A percentile compares a stretch with the other conserved stretches of the same genome.
These are phyloP conservation scores for Xylaria sp. DNA, from an alignment of 2,329 filamentous ascomycete genomes.

Conservation along the genomic window DNA sequence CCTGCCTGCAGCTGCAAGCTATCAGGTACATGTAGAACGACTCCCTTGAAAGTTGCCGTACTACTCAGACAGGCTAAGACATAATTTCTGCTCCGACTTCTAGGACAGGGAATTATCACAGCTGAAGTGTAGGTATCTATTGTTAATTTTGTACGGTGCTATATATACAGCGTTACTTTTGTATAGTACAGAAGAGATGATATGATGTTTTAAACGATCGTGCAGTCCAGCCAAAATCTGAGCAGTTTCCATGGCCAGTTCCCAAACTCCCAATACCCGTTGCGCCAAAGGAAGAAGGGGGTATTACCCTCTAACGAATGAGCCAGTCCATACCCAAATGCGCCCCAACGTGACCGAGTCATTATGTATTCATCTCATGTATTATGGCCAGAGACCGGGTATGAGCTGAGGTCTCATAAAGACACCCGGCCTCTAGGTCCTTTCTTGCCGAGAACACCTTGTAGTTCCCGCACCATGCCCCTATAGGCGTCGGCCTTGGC, in stretches of 20 bases:
- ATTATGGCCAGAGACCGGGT: slow-evolving; percentile 19
- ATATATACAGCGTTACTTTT: slow-evolving; percentile 39
- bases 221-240: slow-evolving; percentile 34
- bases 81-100: no score
- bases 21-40: not conserved
- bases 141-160: slow-evolving; percentile 23
- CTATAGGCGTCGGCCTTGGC: slow-evolving; percentile 84
- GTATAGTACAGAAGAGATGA: slow-evolving; percentile 41
- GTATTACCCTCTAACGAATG: slow-evolving; percentile 18
- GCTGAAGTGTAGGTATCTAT: slow-evolving; percentile 10
- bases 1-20: slow-evolving; percentile 24
- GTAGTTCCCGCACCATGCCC: slow-evolving; percentile 91
- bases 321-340: slow-evolving; percentile 34
- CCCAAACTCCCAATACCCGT: slow-evolving; percentile 26
- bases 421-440: slow-evolving; percentile 49
- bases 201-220: slow-evolving; percentile 47
- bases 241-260: slow-evolving; percentile 13
- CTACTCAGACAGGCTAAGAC: no score
- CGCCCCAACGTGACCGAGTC: slow-evolving; percentile 32
- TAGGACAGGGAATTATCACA: not conserved
- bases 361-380: slow-evolving; percentile 35
- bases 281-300: slow-evolving; percentile 20
- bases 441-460: slow-evolving; percentile 80
- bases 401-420: slow-evolving; percentile 37
- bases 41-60: no score